Evolutionary conservation across 1,139 yeast genomes (phyloP).

Genomic region (Zygotorulaspora mrakii): DNA sequence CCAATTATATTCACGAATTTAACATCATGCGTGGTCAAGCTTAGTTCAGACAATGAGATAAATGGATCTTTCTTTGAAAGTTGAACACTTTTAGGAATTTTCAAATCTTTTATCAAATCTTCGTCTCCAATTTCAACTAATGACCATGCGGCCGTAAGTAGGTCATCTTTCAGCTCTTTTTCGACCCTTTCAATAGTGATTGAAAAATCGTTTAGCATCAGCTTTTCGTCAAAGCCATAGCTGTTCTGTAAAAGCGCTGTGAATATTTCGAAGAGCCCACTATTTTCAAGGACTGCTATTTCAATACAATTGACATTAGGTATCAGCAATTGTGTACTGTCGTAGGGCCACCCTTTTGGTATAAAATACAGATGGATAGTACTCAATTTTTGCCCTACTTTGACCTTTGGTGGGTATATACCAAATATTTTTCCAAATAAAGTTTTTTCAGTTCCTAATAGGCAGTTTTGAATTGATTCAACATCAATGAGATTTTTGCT

Average conservation of each 20-base stretch:
- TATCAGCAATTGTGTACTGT: conserved; percentile 4
- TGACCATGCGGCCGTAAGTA: conserved; percentile 11
- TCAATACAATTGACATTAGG: conserved; percentile 22
- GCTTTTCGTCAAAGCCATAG: conserved; percentile 6
- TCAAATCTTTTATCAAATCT: conserved; percentile 1
- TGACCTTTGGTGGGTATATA: conserved; percentile 5
- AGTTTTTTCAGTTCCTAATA: conserved; percentile 3
- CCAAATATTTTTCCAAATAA: conserved; percentile 9
- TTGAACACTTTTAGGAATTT: not conserved
- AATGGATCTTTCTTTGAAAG: conserved; percentile 14
- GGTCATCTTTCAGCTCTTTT: conserved; percentile 7
- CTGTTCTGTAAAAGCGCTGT: conserved; percentile 9
- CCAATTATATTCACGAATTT: conserved; percentile 22
- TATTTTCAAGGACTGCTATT: conserved; percentile 8
- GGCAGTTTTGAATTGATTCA: not conserved
- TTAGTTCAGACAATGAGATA: conserved; percentile 17
- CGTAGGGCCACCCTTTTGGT: conserved; percentile 9
- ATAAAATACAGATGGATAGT: conserved; percentile 7
- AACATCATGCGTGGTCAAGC: conserved; percentile 9
- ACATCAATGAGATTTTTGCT: conserved; percentile 1
- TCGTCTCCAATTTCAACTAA: conserved; percentile 5
- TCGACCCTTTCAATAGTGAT: conserved; percentile 7
- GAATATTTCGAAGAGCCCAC: conserved; percentile 9
- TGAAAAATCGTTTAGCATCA: conserved; percentile 4
- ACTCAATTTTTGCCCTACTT: not conserved